phyloP scores from a whole-genome alignment of 441 rosid genomes.

The Kokia cookei region DNA sequence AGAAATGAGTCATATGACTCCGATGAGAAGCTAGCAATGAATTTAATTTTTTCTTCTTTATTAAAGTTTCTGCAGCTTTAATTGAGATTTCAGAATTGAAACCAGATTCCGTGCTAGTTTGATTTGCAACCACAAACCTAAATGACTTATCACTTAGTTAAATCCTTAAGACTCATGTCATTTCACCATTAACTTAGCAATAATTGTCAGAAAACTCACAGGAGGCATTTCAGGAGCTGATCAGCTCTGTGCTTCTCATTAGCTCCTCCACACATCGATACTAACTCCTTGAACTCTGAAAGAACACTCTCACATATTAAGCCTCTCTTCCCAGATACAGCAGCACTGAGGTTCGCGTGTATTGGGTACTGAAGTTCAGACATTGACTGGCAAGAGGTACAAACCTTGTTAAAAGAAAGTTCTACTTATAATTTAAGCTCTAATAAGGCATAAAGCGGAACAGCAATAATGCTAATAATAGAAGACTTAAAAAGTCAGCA shows the following conservation, averaged over 20 bases:
- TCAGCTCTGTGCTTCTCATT: constrained; percentile 70
- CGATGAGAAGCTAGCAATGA: background rate
- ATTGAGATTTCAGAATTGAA: background rate
- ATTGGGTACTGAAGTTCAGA: constrained; percentile 68
- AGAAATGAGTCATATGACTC: background rate
- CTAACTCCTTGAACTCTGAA: constrained; percentile 72
- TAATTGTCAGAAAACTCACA: constrained; percentile 34
- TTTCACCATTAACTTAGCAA: background rate
- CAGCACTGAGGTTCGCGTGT: constrained; percentile 39
- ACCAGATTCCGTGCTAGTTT: background rate
- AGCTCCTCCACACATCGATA: constrained; percentile 70
- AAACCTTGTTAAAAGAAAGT: constrained; percentile 2
- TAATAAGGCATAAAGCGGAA: background rate
- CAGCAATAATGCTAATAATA: background rate
- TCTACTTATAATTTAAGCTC: background rate
- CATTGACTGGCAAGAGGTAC: constrained; percentile 38
- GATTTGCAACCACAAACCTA: background rate
- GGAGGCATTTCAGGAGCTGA: constrained; percentile 42
- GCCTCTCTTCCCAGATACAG: constrained; percentile 54
- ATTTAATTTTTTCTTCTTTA: background rate
- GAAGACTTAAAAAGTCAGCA: background rate
- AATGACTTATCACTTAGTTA: background rate
- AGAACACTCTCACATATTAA: constrained; percentile 64
- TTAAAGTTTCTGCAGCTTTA: background rate
- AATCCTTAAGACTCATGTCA: background rate